phyloP scores from a whole-genome alignment of 202 grass and related monocot genomes.

The Bolboschoenoplectus hybrid region DNA sequence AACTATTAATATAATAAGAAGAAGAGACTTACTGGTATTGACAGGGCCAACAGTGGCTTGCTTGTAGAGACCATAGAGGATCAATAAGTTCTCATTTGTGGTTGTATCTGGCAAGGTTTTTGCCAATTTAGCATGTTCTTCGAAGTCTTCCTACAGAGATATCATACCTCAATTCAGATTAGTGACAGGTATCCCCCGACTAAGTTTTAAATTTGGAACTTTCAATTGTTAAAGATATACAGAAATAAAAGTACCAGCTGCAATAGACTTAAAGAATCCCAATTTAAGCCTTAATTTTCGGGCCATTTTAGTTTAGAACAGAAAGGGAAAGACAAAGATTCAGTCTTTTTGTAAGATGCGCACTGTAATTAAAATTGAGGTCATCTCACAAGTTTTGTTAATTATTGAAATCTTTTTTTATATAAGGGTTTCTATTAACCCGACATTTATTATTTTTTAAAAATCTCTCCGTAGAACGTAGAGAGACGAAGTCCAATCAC shows the following conservation, averaged over 20 bases:
- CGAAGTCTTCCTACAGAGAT: constrained; percentile 69
- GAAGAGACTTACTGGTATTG: constrained; percentile 54
- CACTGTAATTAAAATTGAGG: background rate
- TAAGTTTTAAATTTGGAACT: background rate
- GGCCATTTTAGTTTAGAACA: background rate
- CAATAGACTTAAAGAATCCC: background rate
- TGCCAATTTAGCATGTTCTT: constrained; percentile 64
- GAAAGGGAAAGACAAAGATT: background rate
- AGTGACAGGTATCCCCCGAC: background rate
- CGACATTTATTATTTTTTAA: too few relatives aligned
- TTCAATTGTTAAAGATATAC: background rate
- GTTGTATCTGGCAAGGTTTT: constrained; percentile 68
- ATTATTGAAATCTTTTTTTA: background rate
- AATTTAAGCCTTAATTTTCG: background rate
- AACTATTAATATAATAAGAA: background rate
- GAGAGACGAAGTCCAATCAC: too few relatives aligned
- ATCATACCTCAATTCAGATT: background rate
- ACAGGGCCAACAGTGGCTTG: constrained; percentile 71
- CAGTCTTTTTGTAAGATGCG: background rate
- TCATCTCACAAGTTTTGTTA: background rate
- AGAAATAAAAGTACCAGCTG: background rate
- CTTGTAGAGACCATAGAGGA: constrained; percentile 82
- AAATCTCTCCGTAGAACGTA: too few relatives aligned
- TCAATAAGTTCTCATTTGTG: constrained; percentile 59
- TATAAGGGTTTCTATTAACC: too few relatives aligned